Conservation (phyloP, 192 early-diverging fungal genomes). For the Backusella tarrabulga region DNA sequence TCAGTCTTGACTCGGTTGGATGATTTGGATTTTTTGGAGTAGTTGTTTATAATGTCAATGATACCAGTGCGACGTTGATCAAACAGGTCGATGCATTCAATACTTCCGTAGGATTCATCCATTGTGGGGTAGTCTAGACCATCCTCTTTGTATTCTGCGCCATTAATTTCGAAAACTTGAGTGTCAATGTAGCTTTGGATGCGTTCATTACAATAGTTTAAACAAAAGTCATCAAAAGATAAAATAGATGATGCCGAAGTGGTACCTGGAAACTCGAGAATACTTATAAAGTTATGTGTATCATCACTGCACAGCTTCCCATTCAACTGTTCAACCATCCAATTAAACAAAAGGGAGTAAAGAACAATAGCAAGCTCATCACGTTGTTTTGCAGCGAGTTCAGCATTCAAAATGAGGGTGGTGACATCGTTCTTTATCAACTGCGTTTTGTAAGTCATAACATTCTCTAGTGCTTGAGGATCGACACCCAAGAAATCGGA, state of each 20-base stretch:
- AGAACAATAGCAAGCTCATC: slow-evolving; percentile 71
- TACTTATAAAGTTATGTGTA: slow-evolving; percentile 70
- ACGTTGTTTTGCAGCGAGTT: slow-evolving; percentile 66
- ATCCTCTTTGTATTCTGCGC: slow-evolving; percentile 58
- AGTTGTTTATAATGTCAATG: slow-evolving; percentile 58
- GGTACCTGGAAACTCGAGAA: slow-evolving; percentile 87
- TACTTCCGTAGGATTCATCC: slow-evolving; percentile 49
- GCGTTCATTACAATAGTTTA: slow-evolving; percentile 76
- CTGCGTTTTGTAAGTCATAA: slow-evolving; percentile 81
- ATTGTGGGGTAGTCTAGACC: slow-evolving; percentile 49
- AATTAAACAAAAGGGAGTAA: slow-evolving; percentile 82
- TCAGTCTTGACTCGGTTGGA: slow-evolving; percentile 49
- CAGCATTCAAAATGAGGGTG: slow-evolving; percentile 76
- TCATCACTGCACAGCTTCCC: slow-evolving; percentile 72
- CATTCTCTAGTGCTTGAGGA: slow-evolving; percentile 64
- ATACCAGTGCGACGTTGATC: slow-evolving; percentile 66
- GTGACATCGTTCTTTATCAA: slow-evolving; percentile 80
- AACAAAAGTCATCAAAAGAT: slow-evolving; percentile 64
- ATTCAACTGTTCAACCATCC: slow-evolving; percentile 83
- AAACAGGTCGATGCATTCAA: slow-evolving; percentile 68
- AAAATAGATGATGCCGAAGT: slow-evolving; percentile 15
- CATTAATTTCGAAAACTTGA: slow-evolving; percentile 69
- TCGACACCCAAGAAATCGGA: slow-evolving; percentile 81
- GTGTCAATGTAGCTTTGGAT: slow-evolving; percentile 73
- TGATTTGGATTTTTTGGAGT: slow-evolving; percentile 38